These are phyloP conservation scores for Ustulina deusta DNA, from an alignment of 2,329 filamentous ascomycete species.

Conservation along the genomic window DNA sequence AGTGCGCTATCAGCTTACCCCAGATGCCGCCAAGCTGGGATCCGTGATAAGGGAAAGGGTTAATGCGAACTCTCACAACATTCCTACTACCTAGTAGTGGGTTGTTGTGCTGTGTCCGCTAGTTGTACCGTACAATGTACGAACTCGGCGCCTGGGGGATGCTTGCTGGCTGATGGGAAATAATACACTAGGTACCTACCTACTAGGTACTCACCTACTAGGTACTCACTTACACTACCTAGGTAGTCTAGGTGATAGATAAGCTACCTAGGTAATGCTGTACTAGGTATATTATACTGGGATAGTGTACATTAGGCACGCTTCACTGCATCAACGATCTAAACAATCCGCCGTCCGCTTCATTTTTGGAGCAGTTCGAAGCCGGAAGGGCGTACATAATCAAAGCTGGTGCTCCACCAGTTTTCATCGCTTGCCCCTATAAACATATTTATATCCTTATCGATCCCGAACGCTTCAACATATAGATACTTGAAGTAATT, in stretches of 20 bases:
- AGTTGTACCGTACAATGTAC: not conserved
- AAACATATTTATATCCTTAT: not conserved
- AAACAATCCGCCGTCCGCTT: slow-evolving; percentile 5
- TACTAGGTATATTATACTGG: not conserved
- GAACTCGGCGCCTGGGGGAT: not conserved
- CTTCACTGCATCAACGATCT: not conserved
- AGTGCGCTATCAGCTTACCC: slow-evolving; percentile 12
- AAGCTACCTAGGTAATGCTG: slow-evolving; percentile 6
- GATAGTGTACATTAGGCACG: not conserved
- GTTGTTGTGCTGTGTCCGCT: no score
- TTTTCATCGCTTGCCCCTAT: not conserved
- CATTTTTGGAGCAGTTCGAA: slow-evolving; percentile 4
- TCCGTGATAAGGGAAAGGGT: slow-evolving; percentile 5
- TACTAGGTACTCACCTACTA: no score
- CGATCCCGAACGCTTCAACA: not conserved
- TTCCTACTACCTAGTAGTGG: not conserved
- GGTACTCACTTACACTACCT: no score
- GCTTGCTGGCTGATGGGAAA: not conserved
- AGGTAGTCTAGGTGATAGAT: no score
- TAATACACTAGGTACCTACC: no score
- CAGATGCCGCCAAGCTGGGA: slow-evolving; percentile 22
- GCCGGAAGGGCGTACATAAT: not conserved
- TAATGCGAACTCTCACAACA: slow-evolving; percentile 3
- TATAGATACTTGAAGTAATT: not conserved
- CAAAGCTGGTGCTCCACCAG: no score